A percentile compares a stretch with the other conserved stretches of the same genome.
These are phyloP conservation scores for Alternaria brassicicola DNA, from an alignment of 2,329 filamentous ascomycete genomes.

Conservation along the genomic window DNA sequence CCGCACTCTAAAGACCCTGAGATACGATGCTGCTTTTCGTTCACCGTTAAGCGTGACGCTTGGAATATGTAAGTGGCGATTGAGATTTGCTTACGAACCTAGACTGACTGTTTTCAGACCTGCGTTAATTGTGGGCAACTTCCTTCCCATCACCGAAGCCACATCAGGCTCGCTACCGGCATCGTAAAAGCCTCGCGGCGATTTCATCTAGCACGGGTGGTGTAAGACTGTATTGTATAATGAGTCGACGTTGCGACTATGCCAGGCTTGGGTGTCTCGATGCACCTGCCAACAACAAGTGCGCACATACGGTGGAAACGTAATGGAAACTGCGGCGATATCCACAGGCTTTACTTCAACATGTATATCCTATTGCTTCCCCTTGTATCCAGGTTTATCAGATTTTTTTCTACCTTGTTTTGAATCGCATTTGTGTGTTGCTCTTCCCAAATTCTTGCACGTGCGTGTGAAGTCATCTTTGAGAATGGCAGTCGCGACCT, in stretches of 20 bases:
- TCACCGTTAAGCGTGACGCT: constrained; percentile 91
- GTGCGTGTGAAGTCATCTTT: neutral
- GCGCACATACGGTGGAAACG: neutral
- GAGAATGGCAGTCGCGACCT: neutral
- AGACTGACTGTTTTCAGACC: constrained; percentile 61
- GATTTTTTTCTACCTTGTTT: neutral
- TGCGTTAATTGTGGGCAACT: constrained; percentile 94
- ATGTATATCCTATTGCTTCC: neutral
- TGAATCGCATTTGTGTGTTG: neutral
- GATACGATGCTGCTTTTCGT: constrained; percentile 95
- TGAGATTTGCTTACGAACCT: neutral
- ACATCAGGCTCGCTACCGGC: constrained; percentile 29
- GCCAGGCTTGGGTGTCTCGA: neutral
- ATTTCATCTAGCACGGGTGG: neutral
- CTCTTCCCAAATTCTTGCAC: neutral
- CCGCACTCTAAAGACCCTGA: constrained; percentile 69
- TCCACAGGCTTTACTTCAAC: neutral
- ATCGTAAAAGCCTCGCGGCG: neutral
- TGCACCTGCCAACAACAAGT: neutral
- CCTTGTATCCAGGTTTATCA: neutral
- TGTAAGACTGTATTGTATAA: neutral
- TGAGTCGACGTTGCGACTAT: neutral
- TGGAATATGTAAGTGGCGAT: constrained; percentile 83
- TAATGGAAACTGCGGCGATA: neutral
- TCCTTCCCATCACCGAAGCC: constrained; percentile 77